These are phyloP conservation scores for Populus simonii DNA, from an alignment of 345 rosid species.

Conservation along the genomic window DNA sequence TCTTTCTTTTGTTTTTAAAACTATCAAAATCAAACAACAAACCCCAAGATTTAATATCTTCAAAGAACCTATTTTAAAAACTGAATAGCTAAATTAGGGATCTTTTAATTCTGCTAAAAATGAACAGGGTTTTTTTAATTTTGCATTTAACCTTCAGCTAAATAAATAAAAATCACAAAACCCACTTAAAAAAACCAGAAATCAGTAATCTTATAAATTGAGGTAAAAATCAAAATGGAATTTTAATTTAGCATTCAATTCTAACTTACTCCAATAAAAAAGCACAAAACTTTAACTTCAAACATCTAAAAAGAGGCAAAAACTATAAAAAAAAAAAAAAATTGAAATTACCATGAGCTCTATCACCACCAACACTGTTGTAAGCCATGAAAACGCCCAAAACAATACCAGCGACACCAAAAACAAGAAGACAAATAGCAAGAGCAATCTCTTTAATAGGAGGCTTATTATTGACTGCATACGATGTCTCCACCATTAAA, in stretches of 20 bases:
- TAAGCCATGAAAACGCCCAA: slow-evolving; percentile 67
- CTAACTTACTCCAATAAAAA: background rate
- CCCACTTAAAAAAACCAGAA: background rate
- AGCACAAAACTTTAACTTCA: background rate
- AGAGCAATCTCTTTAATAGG: slow-evolving; percentile 93
- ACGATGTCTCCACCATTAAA: slow-evolving; percentile 65
- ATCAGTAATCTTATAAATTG: background rate
- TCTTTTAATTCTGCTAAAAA: background rate
- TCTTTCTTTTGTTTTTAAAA: background rate
- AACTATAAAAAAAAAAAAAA: too few relatives aligned
- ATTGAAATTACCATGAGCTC: slow-evolving; percentile 56
- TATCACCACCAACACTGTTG: slow-evolving; percentile 85
- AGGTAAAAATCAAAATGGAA: background rate
- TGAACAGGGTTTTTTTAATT: background rate
- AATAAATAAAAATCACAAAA: too few relatives aligned
- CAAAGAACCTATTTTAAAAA: background rate
- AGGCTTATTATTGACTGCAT: slow-evolving; percentile 67
- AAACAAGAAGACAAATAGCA: slow-evolving; percentile 80
- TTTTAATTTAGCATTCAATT: background rate
- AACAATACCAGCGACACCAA: slow-evolving; percentile 72
- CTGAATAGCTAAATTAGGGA: background rate
- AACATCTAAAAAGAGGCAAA: too few relatives aligned
- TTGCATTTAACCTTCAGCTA: background rate
- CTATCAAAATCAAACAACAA: background rate
- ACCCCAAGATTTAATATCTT: background rate